phyloP scores from a whole-genome alignment of 495 filamentous ascomycete genomes.

The Friedmanniomyces endolithicus region DNA sequence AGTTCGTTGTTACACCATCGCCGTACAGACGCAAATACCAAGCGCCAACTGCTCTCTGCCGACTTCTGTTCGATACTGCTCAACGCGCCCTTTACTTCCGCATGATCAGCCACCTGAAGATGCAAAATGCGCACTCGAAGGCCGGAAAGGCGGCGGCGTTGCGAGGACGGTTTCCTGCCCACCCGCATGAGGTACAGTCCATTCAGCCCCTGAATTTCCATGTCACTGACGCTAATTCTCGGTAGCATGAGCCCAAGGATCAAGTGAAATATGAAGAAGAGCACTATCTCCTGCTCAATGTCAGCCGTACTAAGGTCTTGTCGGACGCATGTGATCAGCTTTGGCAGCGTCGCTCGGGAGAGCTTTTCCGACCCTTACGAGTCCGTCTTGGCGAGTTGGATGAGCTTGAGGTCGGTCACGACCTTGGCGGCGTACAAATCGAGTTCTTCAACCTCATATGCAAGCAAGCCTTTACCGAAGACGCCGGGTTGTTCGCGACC shows the following conservation, averaged over 20 bases:
- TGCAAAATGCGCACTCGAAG: conserved; percentile 3
- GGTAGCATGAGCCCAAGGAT: not conserved
- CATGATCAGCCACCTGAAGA: conserved; percentile 4
- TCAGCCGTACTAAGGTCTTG: conserved; percentile 39
- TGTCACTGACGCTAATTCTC: not conserved
- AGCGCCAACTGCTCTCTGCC: not conserved
- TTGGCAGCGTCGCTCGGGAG: conserved; percentile 70
- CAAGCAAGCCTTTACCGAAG: conserved; percentile 60
- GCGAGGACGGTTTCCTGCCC: not conserved
- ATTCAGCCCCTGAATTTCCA: not conserved
- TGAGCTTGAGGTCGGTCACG: conserved; percentile 75
- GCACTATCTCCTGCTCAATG: conserved; percentile 10
- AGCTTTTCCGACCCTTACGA: conserved; percentile 75
- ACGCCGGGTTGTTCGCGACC: conserved; percentile 61
- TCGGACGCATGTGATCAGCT: conserved; percentile 75
- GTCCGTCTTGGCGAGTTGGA: conserved; percentile 64
- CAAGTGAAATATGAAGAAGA: conserved; percentile 5
- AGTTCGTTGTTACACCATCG: no score
- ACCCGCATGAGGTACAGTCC: not conserved
- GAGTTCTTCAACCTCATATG: conserved; percentile 85
- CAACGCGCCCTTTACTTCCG: conserved; percentile 4
- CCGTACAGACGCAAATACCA: no score
- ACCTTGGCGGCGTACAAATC: conserved; percentile 88
- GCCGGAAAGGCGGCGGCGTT: not conserved
- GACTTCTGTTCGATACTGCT: not conserved